Evolutionary conservation across 2,329 filamentous ascomycete species (phyloP).

Genomic region (Trichoderma harzianum): DNA sequence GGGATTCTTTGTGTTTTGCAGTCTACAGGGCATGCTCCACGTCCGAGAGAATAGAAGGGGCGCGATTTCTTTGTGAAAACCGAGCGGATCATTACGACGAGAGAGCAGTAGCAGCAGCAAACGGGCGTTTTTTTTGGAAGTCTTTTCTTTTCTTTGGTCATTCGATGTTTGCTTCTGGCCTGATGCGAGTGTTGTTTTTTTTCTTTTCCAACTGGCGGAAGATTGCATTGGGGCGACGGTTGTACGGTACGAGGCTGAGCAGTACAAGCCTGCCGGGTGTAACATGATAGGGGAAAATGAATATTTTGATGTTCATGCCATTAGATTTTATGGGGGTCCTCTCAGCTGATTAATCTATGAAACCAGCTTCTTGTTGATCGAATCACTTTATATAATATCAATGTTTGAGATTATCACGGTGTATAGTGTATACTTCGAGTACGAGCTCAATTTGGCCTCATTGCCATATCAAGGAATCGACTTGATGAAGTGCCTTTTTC

Average conservation of each 20-base stretch:
- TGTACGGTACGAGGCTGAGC: not conserved
- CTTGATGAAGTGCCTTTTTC: not conserved
- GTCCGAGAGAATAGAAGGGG: slow-evolving; percentile 77
- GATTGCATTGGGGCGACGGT: not conserved
- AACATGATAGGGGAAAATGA: not conserved
- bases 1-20: slow-evolving; percentile 90
- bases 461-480: not conserved
- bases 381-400: not conserved
- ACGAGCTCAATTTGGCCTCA: not conserved
- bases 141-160: not conserved
- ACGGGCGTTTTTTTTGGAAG: not conserved
- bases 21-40: slow-evolving; percentile 83
- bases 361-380: not conserved
- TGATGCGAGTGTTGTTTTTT: not conserved
- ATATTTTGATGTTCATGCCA: not conserved
- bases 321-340: not conserved
- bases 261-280: not conserved
- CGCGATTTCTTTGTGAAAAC: slow-evolving; percentile 67
- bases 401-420: not conserved
- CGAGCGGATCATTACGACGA: not conserved
- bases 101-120: not conserved
- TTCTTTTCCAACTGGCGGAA: not conserved
- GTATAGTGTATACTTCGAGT: not conserved
- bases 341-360: not conserved
- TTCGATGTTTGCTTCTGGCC: not conserved